A percentile compares a stretch with the other conserved stretches of the same genome.
Conservation (phyloP, 192 early-diverging fungal species). For the Podila verticillata region DNA sequence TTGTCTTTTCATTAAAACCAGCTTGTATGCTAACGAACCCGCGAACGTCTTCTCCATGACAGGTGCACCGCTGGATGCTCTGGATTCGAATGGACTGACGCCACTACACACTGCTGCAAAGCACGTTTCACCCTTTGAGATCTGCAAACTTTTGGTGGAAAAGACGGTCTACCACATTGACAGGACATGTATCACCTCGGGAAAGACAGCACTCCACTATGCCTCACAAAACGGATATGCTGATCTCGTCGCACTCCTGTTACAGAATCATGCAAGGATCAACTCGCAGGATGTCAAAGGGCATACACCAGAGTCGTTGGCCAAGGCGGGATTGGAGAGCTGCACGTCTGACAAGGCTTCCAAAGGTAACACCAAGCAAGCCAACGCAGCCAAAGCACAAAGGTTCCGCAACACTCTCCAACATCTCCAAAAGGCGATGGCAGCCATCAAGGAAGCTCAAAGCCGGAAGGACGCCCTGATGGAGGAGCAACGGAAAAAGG, state of each 20-base stretch:
- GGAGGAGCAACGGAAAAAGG: constrained; percentile 62
- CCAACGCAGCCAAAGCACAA: constrained; percentile 27
- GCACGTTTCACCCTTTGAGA: constrained; percentile 30
- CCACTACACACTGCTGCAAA: constrained; percentile 54
- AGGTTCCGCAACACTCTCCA: constrained; percentile 27
- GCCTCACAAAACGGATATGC: constrained; percentile 43
- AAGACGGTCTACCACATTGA: constrained; percentile 49
- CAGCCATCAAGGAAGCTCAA: constrained; percentile 38
- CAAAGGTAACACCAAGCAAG: constrained; percentile 24
- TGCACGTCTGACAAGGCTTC: constrained; percentile 29
- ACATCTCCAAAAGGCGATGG: constrained; percentile 41
- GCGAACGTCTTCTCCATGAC: not conserved
- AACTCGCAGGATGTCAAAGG: constrained; percentile 46
- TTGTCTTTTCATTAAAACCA: not conserved
- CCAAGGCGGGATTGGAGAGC: constrained; percentile 34
- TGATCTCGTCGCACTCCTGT: constrained; percentile 36
- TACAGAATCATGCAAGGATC: constrained; percentile 47
- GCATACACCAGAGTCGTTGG: constrained; percentile 44
- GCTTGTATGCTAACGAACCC: not conserved
- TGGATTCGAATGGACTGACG: constrained; percentile 48
- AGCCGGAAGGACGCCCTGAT: constrained; percentile 67
- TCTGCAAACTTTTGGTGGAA: constrained; percentile 46
- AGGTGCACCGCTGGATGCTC: constrained; percentile 51
- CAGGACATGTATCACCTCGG: constrained; percentile 35
- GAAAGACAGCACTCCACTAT: constrained; percentile 46